Conservation (phyloP, 306 rosid species). For the Ormosia emarginata region DNA sequence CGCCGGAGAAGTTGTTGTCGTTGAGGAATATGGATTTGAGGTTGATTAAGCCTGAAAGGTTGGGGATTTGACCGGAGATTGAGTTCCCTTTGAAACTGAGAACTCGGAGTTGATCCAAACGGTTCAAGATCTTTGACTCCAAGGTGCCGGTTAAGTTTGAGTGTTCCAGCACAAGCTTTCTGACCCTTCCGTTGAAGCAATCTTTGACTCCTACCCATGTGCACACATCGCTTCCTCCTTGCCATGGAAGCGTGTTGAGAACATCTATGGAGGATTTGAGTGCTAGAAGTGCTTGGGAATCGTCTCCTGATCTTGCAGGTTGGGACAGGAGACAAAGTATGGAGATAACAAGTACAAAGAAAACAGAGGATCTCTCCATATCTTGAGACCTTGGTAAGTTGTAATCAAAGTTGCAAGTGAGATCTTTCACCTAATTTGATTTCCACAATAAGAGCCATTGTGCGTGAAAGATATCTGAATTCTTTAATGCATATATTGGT, state of each 20-base stretch:
- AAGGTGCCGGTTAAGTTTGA: constrained; percentile 62
- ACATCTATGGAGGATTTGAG: constrained; percentile 67
- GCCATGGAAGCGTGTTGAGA: constrained; percentile 61
- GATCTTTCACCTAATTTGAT: constrained; percentile 13
- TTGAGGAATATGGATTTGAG: constrained; percentile 77
- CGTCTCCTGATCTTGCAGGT: constrained; percentile 34
- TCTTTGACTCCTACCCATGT: constrained; percentile 73
- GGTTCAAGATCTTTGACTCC: constrained; percentile 54
- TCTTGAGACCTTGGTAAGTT: background rate
- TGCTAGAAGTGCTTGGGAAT: constrained; percentile 50
- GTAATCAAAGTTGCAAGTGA: background rate
- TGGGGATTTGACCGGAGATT: constrained; percentile 71
- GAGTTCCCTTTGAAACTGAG: constrained; percentile 84
- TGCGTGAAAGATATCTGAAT: background rate
- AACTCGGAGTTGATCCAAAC: constrained; percentile 83
- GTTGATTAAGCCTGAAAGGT: constrained; percentile 60
- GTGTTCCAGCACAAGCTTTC: constrained; percentile 73
- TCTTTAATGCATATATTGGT: constrained; percentile 19
- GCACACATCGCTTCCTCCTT: constrained; percentile 49
- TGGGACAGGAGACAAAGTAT: constrained; percentile 13
- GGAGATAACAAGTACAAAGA: background rate
- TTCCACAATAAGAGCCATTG: background rate
- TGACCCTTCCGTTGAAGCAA: constrained; percentile 70
- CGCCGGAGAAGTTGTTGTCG: constrained; percentile 73
- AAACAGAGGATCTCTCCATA: constrained; percentile 20